phyloP scores from a whole-genome alignment of 306 rosid species.

The Begonia masoniana region DNA sequence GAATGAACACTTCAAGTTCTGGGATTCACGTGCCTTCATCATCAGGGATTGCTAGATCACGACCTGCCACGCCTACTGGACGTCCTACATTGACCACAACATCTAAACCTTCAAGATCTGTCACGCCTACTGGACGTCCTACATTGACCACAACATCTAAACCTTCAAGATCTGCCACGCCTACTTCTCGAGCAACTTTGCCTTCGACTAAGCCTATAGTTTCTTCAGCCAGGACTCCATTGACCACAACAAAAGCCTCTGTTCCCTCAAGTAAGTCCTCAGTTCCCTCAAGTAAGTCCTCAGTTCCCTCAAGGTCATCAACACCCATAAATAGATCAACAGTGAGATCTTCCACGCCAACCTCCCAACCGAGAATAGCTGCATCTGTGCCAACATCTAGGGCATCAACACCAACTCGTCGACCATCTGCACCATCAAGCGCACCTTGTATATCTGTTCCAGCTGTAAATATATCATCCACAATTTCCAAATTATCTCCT shows the following conservation, averaged over 20 bases:
- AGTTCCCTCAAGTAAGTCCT: conserved; percentile 24
- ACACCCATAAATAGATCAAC: conserved; percentile 66
- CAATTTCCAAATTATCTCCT: conserved; percentile 42
- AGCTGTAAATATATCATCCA: conserved; percentile 29
- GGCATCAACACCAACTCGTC: conserved; percentile 84
- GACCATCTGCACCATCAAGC: conserved; percentile 56
- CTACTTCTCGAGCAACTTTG: conserved; percentile 62
- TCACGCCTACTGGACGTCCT: conserved; percentile 72
- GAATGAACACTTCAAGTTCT: conserved; percentile 52
- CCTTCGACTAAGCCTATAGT: conserved; percentile 31
- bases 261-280: conserved; percentile 28
- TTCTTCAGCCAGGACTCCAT: conserved; percentile 39
- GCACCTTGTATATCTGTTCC: conserved; percentile 42
- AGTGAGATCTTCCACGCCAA: conserved; percentile 83
- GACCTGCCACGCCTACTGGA: conserved; percentile 80
- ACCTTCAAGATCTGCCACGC: conserved; percentile 76
- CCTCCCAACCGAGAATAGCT: conserved; percentile 63
- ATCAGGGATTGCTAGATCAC: conserved; percentile 83
- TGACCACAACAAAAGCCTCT: conserved; percentile 29
- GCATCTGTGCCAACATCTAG: conserved; percentile 62
- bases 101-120: conserved; percentile 50
- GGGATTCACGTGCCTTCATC: conserved; percentile 73
- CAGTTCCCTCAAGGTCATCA: conserved; percentile 55
- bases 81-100: conserved; percentile 42
- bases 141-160: conserved; percentile 43